A percentile compares a stretch with the other conserved stretches of the same genome.
These are phyloP conservation scores for Picea abies DNA, from an alignment of 83 land plant genomes.

Conservation along the genomic window DNA sequence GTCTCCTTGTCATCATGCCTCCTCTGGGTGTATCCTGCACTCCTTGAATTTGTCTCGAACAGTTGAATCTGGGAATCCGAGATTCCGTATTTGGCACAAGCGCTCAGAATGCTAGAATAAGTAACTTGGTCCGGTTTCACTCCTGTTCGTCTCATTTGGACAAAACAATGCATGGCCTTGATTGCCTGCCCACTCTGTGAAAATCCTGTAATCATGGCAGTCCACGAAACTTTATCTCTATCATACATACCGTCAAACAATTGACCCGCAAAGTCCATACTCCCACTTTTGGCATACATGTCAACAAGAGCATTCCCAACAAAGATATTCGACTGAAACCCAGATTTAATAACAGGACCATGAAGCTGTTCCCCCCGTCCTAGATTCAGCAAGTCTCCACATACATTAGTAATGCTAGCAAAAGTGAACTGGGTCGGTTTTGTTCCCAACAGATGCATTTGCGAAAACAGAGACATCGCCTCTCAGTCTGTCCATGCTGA, in stretches of 20 bases:
- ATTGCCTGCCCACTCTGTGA: background rate
- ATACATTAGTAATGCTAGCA: background rate
- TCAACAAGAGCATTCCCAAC: slow-evolving; percentile 2
- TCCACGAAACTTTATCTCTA: slow-evolving; percentile 17
- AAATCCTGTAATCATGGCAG: slow-evolving; percentile 35
- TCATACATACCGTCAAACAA: background rate
- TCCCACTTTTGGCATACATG: background rate
- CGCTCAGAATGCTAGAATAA: too few species aligned
- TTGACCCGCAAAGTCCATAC: background rate
- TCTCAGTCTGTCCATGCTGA: background rate
- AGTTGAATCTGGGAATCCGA: too few species aligned
- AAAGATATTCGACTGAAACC: background rate
- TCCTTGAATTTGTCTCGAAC: too few species aligned
- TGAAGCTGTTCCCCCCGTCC: background rate
- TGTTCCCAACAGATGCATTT: background rate
- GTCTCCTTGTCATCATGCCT: too few species aligned
- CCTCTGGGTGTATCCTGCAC: too few species aligned
- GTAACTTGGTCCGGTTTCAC: too few species aligned
- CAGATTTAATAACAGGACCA: background rate
- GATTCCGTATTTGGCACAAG: too few species aligned
- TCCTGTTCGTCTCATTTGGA: too few species aligned
- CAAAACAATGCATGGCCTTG: too few species aligned
- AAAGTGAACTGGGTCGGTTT: background rate
- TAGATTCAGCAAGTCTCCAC: background rate
- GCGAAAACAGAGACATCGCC: background rate